Evolutionary conservation across 1,139 yeast genomes (phyloP), one percentile per base, ranked within the genome.

Genomic region (Magnusiomyces sp.): DNA sequence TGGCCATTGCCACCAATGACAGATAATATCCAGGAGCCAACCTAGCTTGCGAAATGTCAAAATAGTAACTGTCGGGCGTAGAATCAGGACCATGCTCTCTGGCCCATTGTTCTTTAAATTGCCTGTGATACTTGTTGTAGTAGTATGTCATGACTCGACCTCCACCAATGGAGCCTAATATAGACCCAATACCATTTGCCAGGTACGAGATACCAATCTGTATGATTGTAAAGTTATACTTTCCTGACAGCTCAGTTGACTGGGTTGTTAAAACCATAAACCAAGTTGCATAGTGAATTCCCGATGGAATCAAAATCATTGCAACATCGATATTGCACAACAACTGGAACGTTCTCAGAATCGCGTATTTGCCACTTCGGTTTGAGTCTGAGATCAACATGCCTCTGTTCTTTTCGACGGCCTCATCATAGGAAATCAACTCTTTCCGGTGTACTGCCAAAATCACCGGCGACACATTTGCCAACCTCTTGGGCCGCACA

Each of bases 261-360:
- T 83, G 64, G 0, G 87, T 74, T 0, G 94, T 83, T 52, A 82
- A 71, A 37, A 78, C 71, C 67, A 81, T 74, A n/a, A 81, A 77
- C 89, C 90, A 85, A 2, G 77, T 68, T 0, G 88, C 72, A 61
- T 79, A 84, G 54, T 78, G 77, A 6, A 85, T 55, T 0, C 85
- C 79, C 1, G 79, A 75, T 0, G 88, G 83, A 2, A 80, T 49
- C 17, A 75, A 56, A 16, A 65, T 53, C 27, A 76, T 56, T 6
- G 71, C 50, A 10, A 74, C 68, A 20, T 70, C 71, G 47, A 56
- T 53, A 47, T 65, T 60, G 20, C 53, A 40, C 10, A 51, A 59
- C 54, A 55, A 69, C 51, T 58, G 70, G 68, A 31, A 67, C 66
- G 54, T 69, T 55, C 48, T 62, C 52, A 52, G 78, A 59, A 50